A percentile compares a stretch with the other conserved stretches of the same genome.
Conservation (phyloP, 495 filamentous ascomycete species). For the Parathielavia appendiculata region DNA sequence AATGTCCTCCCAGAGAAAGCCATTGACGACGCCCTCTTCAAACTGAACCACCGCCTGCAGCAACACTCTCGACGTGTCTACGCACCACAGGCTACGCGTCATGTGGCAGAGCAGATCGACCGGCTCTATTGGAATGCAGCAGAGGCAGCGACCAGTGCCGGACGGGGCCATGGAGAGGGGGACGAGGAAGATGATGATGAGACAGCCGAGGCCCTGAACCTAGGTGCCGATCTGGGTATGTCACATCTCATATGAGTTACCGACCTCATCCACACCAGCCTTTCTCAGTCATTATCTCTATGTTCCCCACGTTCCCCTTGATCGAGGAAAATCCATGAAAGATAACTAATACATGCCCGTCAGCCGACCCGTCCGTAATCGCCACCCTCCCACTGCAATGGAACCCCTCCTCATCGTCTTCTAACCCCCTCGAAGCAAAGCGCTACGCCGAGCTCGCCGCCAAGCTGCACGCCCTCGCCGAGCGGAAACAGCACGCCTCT, state of each 20-base stretch:
- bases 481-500: slow-evolving; percentile 47
- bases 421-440: slow-evolving; percentile 33
- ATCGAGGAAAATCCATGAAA: not conserved
- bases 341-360: not conserved
- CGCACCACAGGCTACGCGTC: slow-evolving; percentile 66
- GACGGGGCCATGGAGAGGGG: slow-evolving; percentile 44
- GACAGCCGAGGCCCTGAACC: slow-evolving; percentile 24
- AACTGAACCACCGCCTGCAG: slow-evolving; percentile 61
- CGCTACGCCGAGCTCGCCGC: slow-evolving; percentile 53
- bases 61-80: slow-evolving; percentile 70
- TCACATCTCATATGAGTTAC: not conserved
- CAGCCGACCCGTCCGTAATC: slow-evolving; percentile 41
- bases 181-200: slow-evolving; percentile 19
- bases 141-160: slow-evolving; percentile 36
- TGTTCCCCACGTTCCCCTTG: not conserved
- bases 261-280: not conserved
- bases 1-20: slow-evolving; percentile 52
- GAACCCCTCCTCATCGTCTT: slow-evolving; percentile 17
- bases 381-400: slow-evolving; percentile 42
- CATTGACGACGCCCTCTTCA: slow-evolving; percentile 41
- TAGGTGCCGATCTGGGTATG: slow-evolving; percentile 39
- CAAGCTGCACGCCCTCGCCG: slow-evolving; percentile 48
- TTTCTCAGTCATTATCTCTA: not conserved
- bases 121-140: slow-evolving; percentile 59
- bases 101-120: slow-evolving; percentile 80